These are phyloP conservation scores for Rhizopus microsporus DNA, from an alignment of 371 early-diverging fungal species.

Conservation along the genomic window DNA sequence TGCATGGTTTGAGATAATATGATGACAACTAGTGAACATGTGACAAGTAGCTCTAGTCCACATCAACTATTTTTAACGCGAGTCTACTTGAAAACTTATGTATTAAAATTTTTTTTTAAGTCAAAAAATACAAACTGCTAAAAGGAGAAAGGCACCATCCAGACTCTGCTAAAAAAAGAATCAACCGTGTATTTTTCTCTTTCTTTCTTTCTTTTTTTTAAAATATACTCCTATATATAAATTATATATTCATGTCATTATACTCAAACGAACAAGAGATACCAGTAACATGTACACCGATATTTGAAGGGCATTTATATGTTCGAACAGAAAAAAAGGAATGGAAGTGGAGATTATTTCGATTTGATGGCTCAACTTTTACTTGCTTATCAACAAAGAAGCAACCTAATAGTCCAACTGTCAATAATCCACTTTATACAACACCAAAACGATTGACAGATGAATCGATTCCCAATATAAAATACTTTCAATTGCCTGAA, in stretches of 20 bases:
- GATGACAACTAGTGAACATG: too few relatives aligned
- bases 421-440: slow-evolving; percentile 26
- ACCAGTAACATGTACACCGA: slow-evolving; percentile 41
- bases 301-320: slow-evolving; percentile 53
- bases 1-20: too few relatives aligned
- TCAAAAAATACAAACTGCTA: not conserved
- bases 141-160: not conserved
- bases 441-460: slow-evolving; percentile 8
- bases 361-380: slow-evolving; percentile 50
- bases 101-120: too few relatives aligned
- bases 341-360: slow-evolving; percentile 53
- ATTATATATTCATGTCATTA: slow-evolving; percentile 15
- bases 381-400: slow-evolving; percentile 39
- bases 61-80: too few relatives aligned
- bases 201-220: not conserved
- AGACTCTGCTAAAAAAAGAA: not conserved
- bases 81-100: too few relatives aligned
- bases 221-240: too few relatives aligned
- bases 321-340: slow-evolving; percentile 35
- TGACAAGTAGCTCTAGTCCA: too few relatives aligned
- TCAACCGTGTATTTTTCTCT: not conserved
- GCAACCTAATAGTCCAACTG: slow-evolving; percentile 33
- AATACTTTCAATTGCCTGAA: slow-evolving; percentile 50
- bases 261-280: slow-evolving; percentile 30
- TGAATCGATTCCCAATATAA: slow-evolving; percentile 19